A percentile compares a stretch with the other conserved stretches of the same genome.
Conservation (phyloP, 192 early-diverging fungal genomes). For the Martensiomyces pterosporus region DNA sequence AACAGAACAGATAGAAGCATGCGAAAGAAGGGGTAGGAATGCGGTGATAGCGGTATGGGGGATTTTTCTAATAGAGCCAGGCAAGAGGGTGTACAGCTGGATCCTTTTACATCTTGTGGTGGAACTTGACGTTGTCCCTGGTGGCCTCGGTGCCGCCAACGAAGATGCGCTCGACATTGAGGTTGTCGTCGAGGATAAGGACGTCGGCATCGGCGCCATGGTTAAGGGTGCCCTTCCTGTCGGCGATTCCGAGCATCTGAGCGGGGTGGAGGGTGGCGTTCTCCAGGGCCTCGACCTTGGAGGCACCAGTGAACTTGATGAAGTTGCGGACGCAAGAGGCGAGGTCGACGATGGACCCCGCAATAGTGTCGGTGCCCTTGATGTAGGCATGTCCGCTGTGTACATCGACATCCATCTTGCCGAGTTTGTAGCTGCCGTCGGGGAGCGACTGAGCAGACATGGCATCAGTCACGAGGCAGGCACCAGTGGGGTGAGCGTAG, state of each 20-base stretch:
- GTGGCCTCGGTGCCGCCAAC: slow-evolving; percentile 59
- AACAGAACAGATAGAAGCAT: too few relatives aligned
- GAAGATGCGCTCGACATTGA: slow-evolving; percentile 67
- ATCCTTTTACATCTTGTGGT: slow-evolving; percentile 18
- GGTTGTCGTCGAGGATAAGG: slow-evolving; percentile 61
- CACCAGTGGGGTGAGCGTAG: slow-evolving; percentile 70
- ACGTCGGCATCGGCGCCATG: slow-evolving; percentile 75
- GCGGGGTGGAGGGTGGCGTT: slow-evolving; percentile 78
- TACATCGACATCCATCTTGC: slow-evolving; percentile 63
- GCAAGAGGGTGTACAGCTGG: not conserved
- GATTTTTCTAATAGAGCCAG: too few relatives aligned
- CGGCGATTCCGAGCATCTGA: slow-evolving; percentile 63
- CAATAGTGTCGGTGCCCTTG: slow-evolving; percentile 70
- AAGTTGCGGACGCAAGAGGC: slow-evolving; percentile 76
- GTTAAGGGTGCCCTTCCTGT: slow-evolving; percentile 67
- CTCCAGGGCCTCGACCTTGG: slow-evolving; percentile 73
- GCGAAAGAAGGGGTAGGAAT: too few relatives aligned
- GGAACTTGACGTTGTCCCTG: slow-evolving; percentile 24
- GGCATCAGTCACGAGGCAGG: slow-evolving; percentile 77
- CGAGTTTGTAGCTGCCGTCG: slow-evolving; percentile 64
- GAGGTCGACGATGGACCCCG: slow-evolving; percentile 66
- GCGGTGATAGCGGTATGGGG: too few relatives aligned
- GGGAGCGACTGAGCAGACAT: slow-evolving; percentile 73
- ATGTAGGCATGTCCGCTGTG: slow-evolving; percentile 64
- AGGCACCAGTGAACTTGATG: slow-evolving; percentile 69